Evolutionary conservation across 2,329 filamentous ascomycete genomes (phyloP), one percentile per base, ranked within the genome.

Genomic region (Fonsecaea multimorphosa): DNA sequence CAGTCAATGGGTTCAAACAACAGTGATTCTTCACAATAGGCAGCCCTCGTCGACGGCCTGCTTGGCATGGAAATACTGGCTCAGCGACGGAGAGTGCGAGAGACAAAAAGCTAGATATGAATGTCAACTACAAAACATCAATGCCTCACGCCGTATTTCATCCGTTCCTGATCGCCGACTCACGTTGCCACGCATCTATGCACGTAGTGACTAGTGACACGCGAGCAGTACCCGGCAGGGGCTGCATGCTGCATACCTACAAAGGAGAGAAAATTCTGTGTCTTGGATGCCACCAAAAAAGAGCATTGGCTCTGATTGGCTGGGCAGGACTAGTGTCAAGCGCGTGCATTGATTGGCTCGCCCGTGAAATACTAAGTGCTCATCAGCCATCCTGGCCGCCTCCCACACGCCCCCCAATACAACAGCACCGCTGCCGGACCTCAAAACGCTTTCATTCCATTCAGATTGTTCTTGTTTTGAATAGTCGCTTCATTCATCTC

Each of bases 381-480:
- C 53, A 56, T 46, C 32, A 38, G 32, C 6, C 53, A 56, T 63
- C 32, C 60, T 57, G 53, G 24, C 36, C 24, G 27, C 36, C 36
- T 22, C 27, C 31, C 40, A 22, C 16, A 7, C 16, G 44, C 32
- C 58, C 44, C 49, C 49, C 29, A 24, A 46, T 40, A 40, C 38
- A 40, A 40, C 34, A 59, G 55, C 57, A 51, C 22, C 11, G 27
- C 29, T 59, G 57, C 44, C 58, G 29, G 36, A 58, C 56, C 56
- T 34, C 22, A 19, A 22, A n/a, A 49, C 6, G 24, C 40, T 22
- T n/a, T 36, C n/a, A 53, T 60, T 60, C 8, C 19, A 59, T 59
- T 59, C 38, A 36, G 38, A 59, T 36, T 59, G 40, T 51, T 40
- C n/a, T 56, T 52, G 29, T 38, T 59, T 24, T 60, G 24, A 58